Conservation (phyloP, 2,329 filamentous ascomycete species). For the Grosmannia serpens region DNA sequence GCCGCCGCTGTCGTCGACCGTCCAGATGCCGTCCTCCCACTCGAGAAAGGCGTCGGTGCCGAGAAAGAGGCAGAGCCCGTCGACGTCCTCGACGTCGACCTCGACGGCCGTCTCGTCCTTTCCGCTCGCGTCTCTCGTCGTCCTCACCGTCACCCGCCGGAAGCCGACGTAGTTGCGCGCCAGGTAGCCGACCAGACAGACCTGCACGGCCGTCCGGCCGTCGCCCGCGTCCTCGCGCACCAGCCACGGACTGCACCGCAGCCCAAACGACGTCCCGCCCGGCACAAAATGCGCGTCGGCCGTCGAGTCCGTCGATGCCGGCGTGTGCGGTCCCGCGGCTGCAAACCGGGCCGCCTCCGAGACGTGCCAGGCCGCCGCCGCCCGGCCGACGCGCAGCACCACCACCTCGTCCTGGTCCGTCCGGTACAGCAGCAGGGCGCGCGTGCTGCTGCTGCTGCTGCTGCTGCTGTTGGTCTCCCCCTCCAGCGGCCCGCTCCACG, state of each 20-base stretch:
- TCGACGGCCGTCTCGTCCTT: not conserved
- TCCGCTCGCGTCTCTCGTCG: constrained; percentile 9
- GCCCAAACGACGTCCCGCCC: constrained; percentile 34
- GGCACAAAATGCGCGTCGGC: constrained; percentile 39
- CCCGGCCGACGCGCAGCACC: constrained; percentile 33
- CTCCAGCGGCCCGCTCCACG: constrained; percentile 34
- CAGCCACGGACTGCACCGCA: constrained; percentile 45
- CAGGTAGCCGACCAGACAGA: constrained; percentile 37
- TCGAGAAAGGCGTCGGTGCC: constrained; percentile 41
- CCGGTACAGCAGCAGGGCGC: constrained; percentile 37
- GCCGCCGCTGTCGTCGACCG: constrained; percentile 19
- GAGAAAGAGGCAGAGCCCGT: constrained; percentile 38
- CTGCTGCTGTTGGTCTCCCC: too few species aligned
- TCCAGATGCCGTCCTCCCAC: constrained; percentile 42
- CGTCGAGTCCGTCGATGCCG: constrained; percentile 18
- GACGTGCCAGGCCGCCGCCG: constrained; percentile 30
- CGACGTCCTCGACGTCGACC: constrained; percentile 28
- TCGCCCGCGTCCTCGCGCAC: constrained; percentile 16
- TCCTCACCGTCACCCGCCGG: constrained; percentile 24
- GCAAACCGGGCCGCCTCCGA: constrained; percentile 38
- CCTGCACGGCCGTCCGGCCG: constrained; percentile 10
- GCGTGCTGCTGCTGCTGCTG: constrained; percentile 1
- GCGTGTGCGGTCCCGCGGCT: constrained; percentile 32
- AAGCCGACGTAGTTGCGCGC: constrained; percentile 44
- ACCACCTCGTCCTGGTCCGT: constrained; percentile 39